Evolutionary conservation across 176 grass and related monocot species (phyloP), one percentile per base, ranked within the genome.

Genomic region (Aegilops longissima): DNA sequence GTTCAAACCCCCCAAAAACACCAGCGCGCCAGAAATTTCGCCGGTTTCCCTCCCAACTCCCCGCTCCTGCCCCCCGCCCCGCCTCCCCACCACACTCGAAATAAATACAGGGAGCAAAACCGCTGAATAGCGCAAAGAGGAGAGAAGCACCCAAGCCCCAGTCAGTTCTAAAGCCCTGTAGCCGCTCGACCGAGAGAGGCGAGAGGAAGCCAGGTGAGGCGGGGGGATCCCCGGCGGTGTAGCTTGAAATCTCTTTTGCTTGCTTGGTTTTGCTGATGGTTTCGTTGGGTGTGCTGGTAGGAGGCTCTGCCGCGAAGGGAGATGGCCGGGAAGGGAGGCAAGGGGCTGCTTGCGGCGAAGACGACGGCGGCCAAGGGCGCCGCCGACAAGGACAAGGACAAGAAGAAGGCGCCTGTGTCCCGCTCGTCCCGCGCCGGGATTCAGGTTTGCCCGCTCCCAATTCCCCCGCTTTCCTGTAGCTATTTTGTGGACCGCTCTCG

Each of bases 391-490:
- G 93, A 79, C 47, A 85, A 68, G 83, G 83, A 90, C 64, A 92
- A 90, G 82, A 92, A 95, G 87, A 92, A 94, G 68, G 86, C 88
- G 12, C 93, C 93, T 1, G 90, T 95, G 20, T 95, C 90, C 45
- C 87, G 93, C 89, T 95, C 93, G 39, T 92, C 90, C 4, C 85
- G 93, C 58, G 88, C 90, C 29, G 90, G 93, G 38, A 89, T 90
- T 47, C 88, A 95, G 90, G 93, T 95, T 78, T 61, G 10, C 25
- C 56, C 12, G 2, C 18, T 44, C 11, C 35, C 17, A 59, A 59
- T 9, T 4, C 18, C 33, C 12, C 24, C 25, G 12, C 16, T 10
- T 8, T 20, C 14, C 7, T 13, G 33, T 34, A 34, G 4, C 12
- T 49, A 49, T 49, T 49, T 16, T 51, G 13, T 5, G 47, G 47